These are phyloP conservation scores for Prunus padus DNA, from an alignment of 306 rosid genomes.

Conservation along the genomic window DNA sequence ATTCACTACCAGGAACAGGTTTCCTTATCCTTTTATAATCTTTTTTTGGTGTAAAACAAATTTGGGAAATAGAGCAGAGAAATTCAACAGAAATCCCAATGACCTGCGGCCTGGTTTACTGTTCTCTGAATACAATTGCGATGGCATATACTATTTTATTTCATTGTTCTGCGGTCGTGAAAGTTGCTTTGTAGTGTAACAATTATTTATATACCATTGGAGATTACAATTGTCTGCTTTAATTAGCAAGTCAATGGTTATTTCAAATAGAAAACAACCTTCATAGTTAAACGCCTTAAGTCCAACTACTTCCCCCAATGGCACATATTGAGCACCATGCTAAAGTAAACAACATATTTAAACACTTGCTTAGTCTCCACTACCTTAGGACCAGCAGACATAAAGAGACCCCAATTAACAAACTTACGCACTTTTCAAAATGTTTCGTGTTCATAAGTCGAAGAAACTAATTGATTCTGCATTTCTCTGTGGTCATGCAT, in stretches of 20 bases:
- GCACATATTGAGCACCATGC: neutral
- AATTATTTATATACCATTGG: neutral
- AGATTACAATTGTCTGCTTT: neutral
- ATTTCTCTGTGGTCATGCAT: neutral
- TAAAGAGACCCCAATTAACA: neutral
- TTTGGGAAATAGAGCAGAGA: neutral
- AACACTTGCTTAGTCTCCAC: neutral
- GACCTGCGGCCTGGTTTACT: neutral
- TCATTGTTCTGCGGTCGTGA: neutral
- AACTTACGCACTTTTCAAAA: neutral
- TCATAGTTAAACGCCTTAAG: neutral
- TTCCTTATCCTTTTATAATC: neutral
- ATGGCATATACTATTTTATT: neutral
- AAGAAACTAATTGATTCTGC: neutral
- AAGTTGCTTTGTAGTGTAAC: neutral
- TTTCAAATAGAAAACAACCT: neutral
- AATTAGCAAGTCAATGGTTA: neutral
- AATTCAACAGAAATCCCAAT: neutral
- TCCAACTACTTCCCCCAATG: neutral
- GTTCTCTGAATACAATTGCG: neutral
- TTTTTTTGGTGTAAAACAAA: neutral
- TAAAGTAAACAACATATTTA: neutral
- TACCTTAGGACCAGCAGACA: neutral
- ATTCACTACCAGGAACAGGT: neutral
- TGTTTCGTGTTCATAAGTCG: too few relatives aligned